A percentile compares a stretch with the other conserved stretches of the same genome.
These are phyloP conservation scores for Metarhizium anisopliae DNA, from an alignment of 2,329 filamentous ascomycete species.

Conservation along the genomic window DNA sequence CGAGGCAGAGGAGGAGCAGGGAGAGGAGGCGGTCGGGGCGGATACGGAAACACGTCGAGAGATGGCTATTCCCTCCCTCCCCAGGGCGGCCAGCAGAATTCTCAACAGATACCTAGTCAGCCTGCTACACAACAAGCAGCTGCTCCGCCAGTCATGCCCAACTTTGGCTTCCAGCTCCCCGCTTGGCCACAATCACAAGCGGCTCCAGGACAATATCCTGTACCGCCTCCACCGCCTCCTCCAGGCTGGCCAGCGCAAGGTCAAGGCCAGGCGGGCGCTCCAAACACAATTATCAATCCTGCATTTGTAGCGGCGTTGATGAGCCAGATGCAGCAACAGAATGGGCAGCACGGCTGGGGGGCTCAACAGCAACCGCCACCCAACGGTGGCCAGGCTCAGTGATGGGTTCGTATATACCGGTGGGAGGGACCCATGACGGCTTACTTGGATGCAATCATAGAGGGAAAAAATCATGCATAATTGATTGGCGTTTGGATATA, in stretches of 20 bases:
- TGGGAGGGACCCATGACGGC: not conserved
- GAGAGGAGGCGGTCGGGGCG: constrained; percentile 29
- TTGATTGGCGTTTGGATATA: not conserved
- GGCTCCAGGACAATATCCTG: constrained; percentile 14
- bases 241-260: constrained; percentile 17
- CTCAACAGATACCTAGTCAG: constrained; percentile 20
- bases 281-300: constrained; percentile 46
- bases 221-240: constrained; percentile 31
- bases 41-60: constrained; percentile 15
- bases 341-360: constrained; percentile 20
- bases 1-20: constrained; percentile 32
- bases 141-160: constrained; percentile 16
- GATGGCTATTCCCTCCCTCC: constrained; percentile 35
- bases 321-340: constrained; percentile 31
- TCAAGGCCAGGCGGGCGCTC: constrained; percentile 22
- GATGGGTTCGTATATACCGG: constrained; percentile 3
- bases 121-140: constrained; percentile 9
- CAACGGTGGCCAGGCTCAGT: constrained; percentile 17
- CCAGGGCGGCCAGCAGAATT: constrained; percentile 19
- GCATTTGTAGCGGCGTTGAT: constrained; percentile 44
- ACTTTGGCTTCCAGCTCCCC: constrained; percentile 35
- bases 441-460: not conserved
- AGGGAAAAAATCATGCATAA: not conserved
- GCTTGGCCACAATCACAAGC: constrained; percentile 28
- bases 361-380: constrained; percentile 18